A percentile compares a stretch with the other conserved stretches of the same genome.
Conservation (phyloP, 192 early-diverging fungal genomes). For the Entophlyctis luteolus region DNA sequence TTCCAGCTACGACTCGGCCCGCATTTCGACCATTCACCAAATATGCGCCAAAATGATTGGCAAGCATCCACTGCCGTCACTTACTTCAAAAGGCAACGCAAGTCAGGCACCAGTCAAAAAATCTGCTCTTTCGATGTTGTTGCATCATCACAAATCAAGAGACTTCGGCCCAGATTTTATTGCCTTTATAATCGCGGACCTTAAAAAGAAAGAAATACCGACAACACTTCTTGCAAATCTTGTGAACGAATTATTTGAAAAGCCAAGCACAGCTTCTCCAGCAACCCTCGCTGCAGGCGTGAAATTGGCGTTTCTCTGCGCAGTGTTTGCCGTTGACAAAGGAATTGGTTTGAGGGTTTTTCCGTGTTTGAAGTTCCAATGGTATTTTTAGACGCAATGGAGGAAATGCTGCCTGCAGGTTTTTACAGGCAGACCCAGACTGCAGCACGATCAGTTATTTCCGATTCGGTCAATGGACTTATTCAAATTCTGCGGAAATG, state of each 20-base stretch:
- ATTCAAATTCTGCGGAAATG: conserved; percentile 7
- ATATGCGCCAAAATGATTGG: not conserved
- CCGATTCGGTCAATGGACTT: not conserved
- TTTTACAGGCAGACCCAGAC: not conserved
- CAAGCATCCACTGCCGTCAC: too few species aligned
- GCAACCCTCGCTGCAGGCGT: not conserved
- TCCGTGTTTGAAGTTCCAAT: not conserved
- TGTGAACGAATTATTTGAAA: not conserved
- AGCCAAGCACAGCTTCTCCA: not conserved
- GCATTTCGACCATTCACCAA: not conserved
- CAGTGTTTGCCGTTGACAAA: not conserved
- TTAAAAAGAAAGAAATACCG: not conserved
- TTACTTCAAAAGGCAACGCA: too few species aligned
- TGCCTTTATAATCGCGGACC: not conserved
- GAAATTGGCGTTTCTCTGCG: conserved; percentile 4
- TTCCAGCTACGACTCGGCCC: not conserved
- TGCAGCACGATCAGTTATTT: not conserved
- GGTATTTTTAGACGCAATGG: not conserved
- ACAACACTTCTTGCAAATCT: not conserved
- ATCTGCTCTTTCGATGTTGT: not conserved
- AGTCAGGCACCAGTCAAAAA: too few species aligned
- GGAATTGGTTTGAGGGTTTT: not conserved
- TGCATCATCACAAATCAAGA: not conserved
- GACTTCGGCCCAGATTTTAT: conserved; percentile 6
- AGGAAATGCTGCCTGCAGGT: not conserved